These are phyloP conservation scores for Podospora appendiculata DNA, from an alignment of 495 filamentous ascomycete genomes.

Conservation along the genomic window DNA sequence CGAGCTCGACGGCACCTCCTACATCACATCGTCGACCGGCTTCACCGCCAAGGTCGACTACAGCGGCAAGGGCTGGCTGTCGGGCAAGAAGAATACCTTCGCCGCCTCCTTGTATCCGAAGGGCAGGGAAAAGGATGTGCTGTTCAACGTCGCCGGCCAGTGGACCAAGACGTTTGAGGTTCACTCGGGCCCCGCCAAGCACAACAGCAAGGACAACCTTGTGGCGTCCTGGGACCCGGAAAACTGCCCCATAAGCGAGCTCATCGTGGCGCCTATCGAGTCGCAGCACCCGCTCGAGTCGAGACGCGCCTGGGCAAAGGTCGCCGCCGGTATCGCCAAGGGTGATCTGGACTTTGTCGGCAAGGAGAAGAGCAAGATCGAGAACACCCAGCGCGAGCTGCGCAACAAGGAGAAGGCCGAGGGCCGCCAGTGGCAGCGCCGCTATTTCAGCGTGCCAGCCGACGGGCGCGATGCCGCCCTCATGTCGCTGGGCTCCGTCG, in stretches of 20 bases:
- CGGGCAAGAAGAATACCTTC: conserved; percentile 92
- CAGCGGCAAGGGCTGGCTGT: conserved; percentile 85
- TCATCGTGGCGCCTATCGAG: conserved; percentile 66
- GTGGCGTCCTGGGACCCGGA: conserved; percentile 65
- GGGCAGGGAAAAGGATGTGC: conserved; percentile 67
- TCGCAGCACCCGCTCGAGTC: conserved; percentile 83
- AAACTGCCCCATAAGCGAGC: conserved; percentile 51
- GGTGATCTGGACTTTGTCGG: conserved; percentile 79
- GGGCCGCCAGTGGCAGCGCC: conserved; percentile 71
- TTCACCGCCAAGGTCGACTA: conserved; percentile 92
- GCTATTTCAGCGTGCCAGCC: conserved; percentile 63
- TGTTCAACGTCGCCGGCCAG: conserved; percentile 84
- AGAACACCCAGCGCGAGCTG: conserved; percentile 80
- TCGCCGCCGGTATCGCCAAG: conserved; percentile 67
- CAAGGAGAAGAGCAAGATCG: conserved; percentile 78
- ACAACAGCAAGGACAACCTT: conserved; percentile 36
- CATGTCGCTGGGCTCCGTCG: conserved; percentile 45
- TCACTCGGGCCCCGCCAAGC: conserved; percentile 62
- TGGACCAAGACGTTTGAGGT: conserved; percentile 85
- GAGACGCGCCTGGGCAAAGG: conserved; percentile 79
- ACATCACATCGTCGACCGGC: conserved; percentile 78
- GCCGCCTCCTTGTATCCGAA: conserved; percentile 68
- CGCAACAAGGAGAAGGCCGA: conserved; percentile 74
- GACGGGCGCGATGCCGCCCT: conserved; percentile 48
- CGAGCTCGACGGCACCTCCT: conserved; percentile 74